phyloP scores from a whole-genome alignment of 2,329 filamentous ascomycete genomes.

The Chlorencoelia australis region DNA sequence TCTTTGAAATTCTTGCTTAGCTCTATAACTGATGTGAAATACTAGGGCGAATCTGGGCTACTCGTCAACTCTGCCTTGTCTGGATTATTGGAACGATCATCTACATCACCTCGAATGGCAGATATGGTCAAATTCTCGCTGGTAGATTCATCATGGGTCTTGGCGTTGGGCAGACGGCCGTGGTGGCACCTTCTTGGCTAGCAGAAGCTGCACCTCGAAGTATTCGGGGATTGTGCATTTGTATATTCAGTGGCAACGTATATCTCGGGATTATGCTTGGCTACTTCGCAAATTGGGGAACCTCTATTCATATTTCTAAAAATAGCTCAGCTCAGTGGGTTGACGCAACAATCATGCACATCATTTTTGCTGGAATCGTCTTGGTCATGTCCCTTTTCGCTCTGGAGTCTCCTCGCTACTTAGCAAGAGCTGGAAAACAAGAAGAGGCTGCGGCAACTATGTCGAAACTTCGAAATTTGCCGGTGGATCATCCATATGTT shows the following conservation, averaged over 20 bases:
- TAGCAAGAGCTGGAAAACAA: slow-evolving; percentile 49
- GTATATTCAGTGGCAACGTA: slow-evolving; percentile 59
- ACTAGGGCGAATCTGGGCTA: slow-evolving; percentile 56
- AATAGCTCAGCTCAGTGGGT: slow-evolving; percentile 34
- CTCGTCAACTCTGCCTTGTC: slow-evolving; percentile 43
- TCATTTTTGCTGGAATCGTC: slow-evolving; percentile 64
- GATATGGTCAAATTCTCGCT: slow-evolving; percentile 48
- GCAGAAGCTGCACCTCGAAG: slow-evolving; percentile 61
- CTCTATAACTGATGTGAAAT: too few relatives aligned
- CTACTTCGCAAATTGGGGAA: slow-evolving; percentile 65
- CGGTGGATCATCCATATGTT: slow-evolving; percentile 46
- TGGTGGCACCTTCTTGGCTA: slow-evolving; percentile 61
- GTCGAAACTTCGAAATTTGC: slow-evolving; percentile 49
- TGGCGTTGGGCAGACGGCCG: slow-evolving; percentile 56
- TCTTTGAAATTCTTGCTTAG: too few relatives aligned
- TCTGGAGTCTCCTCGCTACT: slow-evolving; percentile 63
- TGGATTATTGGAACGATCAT: slow-evolving; percentile 50
- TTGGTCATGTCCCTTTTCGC: slow-evolving; percentile 55
- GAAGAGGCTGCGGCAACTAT: slow-evolving; percentile 49
- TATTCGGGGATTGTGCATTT: slow-evolving; percentile 64
- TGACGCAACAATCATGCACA: slow-evolving; percentile 63
- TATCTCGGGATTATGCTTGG: slow-evolving; percentile 71
- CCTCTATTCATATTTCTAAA: slow-evolving; percentile 38
- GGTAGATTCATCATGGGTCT: slow-evolving; percentile 54
- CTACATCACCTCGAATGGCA: slow-evolving; percentile 47